Percentiles rank a stretch among this genome's conserved stretches.
These are phyloP conservation scores for Oryza glumipatula DNA, from an alignment of 176 grass and related monocot genomes.

Conservation along the genomic window DNA sequence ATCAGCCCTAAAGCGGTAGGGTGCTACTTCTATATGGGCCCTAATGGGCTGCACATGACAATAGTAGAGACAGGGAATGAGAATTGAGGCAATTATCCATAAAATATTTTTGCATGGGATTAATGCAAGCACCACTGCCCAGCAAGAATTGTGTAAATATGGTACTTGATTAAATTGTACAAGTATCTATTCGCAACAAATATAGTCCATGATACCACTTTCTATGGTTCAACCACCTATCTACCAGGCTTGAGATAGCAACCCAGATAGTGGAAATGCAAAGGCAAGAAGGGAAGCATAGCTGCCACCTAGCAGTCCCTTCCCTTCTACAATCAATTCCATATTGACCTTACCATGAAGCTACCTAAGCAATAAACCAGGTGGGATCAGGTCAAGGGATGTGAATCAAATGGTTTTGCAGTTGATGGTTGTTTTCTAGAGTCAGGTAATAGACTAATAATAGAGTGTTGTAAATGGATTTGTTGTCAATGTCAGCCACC, in stretches of 20 bases:
- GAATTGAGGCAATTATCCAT: background rate
- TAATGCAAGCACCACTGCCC: background rate
- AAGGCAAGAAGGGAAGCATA: background rate
- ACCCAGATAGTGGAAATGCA: background rate
- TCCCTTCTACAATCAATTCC: background rate
- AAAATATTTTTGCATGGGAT: background rate
- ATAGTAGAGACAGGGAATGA: background rate
- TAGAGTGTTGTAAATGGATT: background rate
- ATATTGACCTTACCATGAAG: no score
- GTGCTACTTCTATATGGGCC: background rate
- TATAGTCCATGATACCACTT: background rate
- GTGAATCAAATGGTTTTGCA: no score
- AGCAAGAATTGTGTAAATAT: background rate
- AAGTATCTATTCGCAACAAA: background rate
- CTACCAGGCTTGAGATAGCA: background rate
- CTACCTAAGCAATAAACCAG: no score
- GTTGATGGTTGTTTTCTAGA: no score
- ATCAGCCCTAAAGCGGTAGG: background rate
- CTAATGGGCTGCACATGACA: background rate
- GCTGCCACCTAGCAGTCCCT: background rate
- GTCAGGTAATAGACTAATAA: no score
- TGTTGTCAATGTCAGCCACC: no score
- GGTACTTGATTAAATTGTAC: background rate
- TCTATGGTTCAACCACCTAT: background rate
- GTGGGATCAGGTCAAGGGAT: no score